phyloP scores from a whole-genome alignment of 805 yeast genomes.

The Sugiyamaella chiloensis region DNA sequence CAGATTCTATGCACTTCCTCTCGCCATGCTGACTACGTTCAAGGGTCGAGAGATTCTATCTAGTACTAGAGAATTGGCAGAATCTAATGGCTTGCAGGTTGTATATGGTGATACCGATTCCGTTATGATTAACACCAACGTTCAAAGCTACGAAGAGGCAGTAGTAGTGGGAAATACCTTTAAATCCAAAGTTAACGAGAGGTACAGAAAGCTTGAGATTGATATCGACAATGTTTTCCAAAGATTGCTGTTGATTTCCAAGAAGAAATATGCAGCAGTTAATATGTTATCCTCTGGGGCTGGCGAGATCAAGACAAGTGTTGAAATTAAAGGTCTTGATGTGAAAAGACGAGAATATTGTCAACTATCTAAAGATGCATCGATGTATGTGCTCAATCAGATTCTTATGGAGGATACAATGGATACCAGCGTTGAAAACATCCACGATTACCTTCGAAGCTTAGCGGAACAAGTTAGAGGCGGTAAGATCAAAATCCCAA shows the following conservation, averaged over 20 bases:
- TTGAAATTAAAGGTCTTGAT: constrained; percentile 95
- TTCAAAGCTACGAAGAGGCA: constrained; percentile 66
- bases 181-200: constrained; percentile 80
- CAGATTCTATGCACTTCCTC: constrained; percentile 90
- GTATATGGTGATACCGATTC: constrained; percentile 99
- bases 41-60: constrained; percentile 93
- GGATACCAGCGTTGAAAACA: constrained; percentile 60
- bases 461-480: constrained; percentile 54
- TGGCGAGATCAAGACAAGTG: constrained; percentile 55
- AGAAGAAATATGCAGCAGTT: constrained; percentile 96
- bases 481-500: constrained; percentile 61
- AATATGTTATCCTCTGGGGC: constrained; percentile 50
- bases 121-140: constrained; percentile 94
- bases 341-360: constrained; percentile 96
- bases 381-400: constrained; percentile 68
- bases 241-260: constrained; percentile 80
- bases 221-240: constrained; percentile 94
- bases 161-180: constrained; percentile 79
- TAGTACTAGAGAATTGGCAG: constrained; percentile 92
- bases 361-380: constrained; percentile 85
- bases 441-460: constrained; percentile 67
- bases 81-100: constrained; percentile 73
- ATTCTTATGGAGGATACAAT: constrained; percentile 72
- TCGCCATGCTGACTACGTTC: constrained; percentile 92
- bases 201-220: constrained; percentile 82